Evolutionary conservation across 2,329 filamentous ascomycete species (phyloP), one percentile per base, ranked within the genome.

Genomic region (Aspergillus ruber): DNA sequence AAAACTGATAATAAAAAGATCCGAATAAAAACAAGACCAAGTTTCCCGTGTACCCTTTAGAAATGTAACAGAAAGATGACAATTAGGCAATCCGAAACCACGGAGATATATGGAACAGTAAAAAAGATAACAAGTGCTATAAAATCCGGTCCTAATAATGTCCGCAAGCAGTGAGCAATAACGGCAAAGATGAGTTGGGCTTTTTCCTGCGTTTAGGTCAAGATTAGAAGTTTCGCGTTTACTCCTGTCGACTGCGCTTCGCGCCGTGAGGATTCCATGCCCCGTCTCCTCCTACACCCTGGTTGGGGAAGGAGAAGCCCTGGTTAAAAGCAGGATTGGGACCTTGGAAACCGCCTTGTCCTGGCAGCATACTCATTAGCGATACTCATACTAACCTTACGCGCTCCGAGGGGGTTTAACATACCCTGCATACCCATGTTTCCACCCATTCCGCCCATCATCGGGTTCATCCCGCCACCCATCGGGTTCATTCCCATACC

Each of bases 231-330:
- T 18, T 13, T 45, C 18, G 10, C 25, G 10, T 50, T 62, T 71
- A 81, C 57, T 90, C 88, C 51, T 86, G 86, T 53, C 88, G 80
- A 55, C 86, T 84, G 56, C 88, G 78, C 72, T 93, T 93, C 3
- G 84, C 83, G 25, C 86, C 86, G 57, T 91, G 88, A 5, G 88
- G 88, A 60, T 91, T 91, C 75, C 86, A 87, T 68, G 82, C 82
- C 47, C 84, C 83, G 49, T 82, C 76, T 39, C 72, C 72, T 39
- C 72, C 72, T 27, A 69, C 68, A 36, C 64, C 70, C 49, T 70
- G 69, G 44, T 72, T 72, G 47, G 74, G 74, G 42, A 75, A 74
- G 66, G 89, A 91, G 71, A 89, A 90, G 49, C 77, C 81, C 33
- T 84, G 81, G 62, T 85, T 87, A 70, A 90, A 91, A 60, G 83